These are phyloP conservation scores for Camellia oleifera DNA, from an alignment of 179 eudicot genomes.

Conservation along the genomic window DNA sequence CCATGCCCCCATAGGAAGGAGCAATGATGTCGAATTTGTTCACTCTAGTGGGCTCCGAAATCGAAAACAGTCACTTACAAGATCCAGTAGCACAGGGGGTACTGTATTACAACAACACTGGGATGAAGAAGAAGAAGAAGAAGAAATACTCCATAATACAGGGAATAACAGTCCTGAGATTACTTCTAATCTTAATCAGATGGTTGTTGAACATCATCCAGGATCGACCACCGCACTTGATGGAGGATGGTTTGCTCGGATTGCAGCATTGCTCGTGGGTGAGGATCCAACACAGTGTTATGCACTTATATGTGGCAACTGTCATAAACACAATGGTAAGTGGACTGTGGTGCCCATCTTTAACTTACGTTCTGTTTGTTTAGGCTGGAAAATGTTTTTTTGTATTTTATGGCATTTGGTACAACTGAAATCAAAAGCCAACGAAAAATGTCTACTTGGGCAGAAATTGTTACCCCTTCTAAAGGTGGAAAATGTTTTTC, in stretches of 20 bases:
- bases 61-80: slow-evolving; percentile 52
- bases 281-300: slow-evolving; percentile 95
- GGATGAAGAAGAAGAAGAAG: slow-evolving; percentile 31
- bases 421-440: too few relatives aligned
- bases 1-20: slow-evolving; percentile 50
- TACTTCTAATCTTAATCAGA: slow-evolving; percentile 40
- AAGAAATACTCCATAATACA: slow-evolving; percentile 32
- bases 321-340: slow-evolving; percentile 97
- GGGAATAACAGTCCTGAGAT: slow-evolving; percentile 30
- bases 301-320: slow-evolving; percentile 92
- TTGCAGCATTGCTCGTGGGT: slow-evolving; percentile 92
- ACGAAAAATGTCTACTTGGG: too few relatives aligned
- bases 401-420: too few relatives aligned
- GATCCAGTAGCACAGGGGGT: slow-evolving; percentile 42
- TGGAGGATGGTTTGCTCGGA: slow-evolving; percentile 79
- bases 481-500: too few relatives aligned
- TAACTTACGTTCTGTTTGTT: too few relatives aligned
- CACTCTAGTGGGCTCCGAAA: slow-evolving; percentile 72
- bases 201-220: slow-evolving; percentile 66
- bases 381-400: too few relatives aligned
- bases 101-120: slow-evolving; percentile 27
- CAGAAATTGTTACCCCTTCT: too few relatives aligned
- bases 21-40: slow-evolving; percentile 57
- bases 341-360: slow-evolving; percentile 10
- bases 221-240: slow-evolving; percentile 41